A percentile compares a stretch with the other conserved stretches of the same genome.
Conservation (phyloP, 768 basidiomycete genomes). For the Mycena belliarum region DNA sequence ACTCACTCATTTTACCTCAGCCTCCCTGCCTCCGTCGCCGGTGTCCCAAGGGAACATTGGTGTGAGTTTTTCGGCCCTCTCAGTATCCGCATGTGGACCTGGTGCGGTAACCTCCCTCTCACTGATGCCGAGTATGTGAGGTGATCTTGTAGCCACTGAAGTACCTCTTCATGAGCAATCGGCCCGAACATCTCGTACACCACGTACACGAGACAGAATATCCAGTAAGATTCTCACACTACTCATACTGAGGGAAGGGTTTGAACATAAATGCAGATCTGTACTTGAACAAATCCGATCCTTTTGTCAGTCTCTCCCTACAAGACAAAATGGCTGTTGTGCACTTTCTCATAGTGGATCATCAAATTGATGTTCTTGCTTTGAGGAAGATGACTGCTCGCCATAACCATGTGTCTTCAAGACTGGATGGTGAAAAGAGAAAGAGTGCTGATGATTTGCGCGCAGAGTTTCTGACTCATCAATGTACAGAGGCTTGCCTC, state of each 20-base stretch:
- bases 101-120: constrained; percentile 1
- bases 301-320: neutral
- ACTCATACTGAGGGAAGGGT: neutral
- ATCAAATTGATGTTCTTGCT: neutral
- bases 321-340: neutral
- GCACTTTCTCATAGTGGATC: neutral
- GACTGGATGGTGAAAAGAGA: neutral
- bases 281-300: neutral
- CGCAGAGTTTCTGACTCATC: neutral
- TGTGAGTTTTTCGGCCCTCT: neutral
- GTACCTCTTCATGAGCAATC: neutral
- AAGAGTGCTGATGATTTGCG: neutral
- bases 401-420: neutral
- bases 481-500: neutral
- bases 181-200: too few relatives aligned
- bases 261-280: neutral
- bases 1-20: neutral
- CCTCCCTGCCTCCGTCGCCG: too few relatives aligned
- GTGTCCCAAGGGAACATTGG: too few relatives aligned
- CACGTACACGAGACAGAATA: constrained; percentile 3
- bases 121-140: neutral
- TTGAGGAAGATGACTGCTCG: neutral
- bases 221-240: neutral
- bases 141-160: neutral
- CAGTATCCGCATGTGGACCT: neutral